phyloP scores from a whole-genome alignment of 2,329 filamentous ascomycete genomes.

The Akanthomyces dipterigenus region DNA sequence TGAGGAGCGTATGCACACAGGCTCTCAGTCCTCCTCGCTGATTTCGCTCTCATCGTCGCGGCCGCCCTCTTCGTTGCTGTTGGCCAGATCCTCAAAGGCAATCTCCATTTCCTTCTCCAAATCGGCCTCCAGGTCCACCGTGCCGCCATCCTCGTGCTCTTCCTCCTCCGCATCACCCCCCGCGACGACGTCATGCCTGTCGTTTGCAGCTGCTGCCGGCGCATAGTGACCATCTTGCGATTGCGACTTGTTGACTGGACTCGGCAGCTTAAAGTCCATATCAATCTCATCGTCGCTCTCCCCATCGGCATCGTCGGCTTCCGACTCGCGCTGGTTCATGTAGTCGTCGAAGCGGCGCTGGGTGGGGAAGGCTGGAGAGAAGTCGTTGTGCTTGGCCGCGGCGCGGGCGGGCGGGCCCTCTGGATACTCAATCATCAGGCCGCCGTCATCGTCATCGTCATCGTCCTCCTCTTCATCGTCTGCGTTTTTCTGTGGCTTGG shows the following conservation, averaged over 20 bases:
- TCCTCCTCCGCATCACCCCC: conserved; percentile 15
- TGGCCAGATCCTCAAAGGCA: conserved; percentile 45
- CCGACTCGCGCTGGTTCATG: conserved; percentile 38
- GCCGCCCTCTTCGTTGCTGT: conserved; percentile 43
- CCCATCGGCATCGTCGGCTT: conserved; percentile 40
- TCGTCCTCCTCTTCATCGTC: conserved; percentile 47
- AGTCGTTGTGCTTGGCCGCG: conserved; percentile 30
- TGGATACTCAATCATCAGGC: conserved; percentile 54
- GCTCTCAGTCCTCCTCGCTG: conserved; percentile 54
- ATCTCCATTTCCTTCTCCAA: conserved; percentile 49
- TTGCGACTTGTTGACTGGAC: conserved; percentile 40
- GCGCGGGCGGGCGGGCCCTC: conserved; percentile 34
- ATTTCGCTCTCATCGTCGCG: conserved; percentile 57
- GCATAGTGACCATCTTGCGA: conserved; percentile 16
- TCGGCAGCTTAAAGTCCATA: conserved; percentile 45
- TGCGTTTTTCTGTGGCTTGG: conserved; percentile 23
- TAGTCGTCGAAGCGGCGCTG: conserved; percentile 48
- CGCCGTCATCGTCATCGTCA: conserved; percentile 50
- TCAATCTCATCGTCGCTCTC: conserved; percentile 43
- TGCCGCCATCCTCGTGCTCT: conserved; percentile 23
- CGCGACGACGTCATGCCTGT: conserved; percentile 27
- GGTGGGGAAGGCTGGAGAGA: conserved; percentile 43
- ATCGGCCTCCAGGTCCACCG: conserved; percentile 29
- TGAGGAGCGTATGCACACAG: not conserved
- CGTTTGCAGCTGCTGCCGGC: conserved; percentile 20